Evolutionary conservation across 306 rosid genomes (phyloP).

Genomic region (Sicyos edulis): DNA sequence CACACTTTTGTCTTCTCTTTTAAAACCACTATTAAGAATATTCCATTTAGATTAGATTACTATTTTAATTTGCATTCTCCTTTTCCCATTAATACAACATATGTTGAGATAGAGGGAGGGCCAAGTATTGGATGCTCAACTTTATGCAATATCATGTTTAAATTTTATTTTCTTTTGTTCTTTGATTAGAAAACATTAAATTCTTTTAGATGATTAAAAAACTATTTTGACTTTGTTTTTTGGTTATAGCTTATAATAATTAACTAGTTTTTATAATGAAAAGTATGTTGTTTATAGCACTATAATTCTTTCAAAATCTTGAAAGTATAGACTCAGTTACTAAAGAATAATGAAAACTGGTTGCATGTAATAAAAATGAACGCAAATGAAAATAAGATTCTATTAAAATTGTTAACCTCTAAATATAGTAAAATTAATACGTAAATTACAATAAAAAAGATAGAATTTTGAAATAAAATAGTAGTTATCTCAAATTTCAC

Average conservation of each 20-base stretch:
- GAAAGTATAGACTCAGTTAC: too few relatives aligned
- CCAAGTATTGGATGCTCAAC: slow-evolving; percentile 9
- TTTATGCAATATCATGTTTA: background rate
- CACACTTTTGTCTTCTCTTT: slow-evolving; percentile 10
- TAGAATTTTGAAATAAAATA: too few relatives aligned
- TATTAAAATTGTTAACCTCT: too few relatives aligned
- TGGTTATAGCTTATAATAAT: background rate
- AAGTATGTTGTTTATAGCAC: background rate
- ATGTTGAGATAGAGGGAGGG: background rate
- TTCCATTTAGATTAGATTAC: slow-evolving; percentile 17
- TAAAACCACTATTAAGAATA: slow-evolving; percentile 15
- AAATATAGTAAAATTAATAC: too few relatives aligned
- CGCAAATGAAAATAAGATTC: too few relatives aligned
- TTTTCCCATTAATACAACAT: background rate
- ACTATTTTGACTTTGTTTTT: background rate
- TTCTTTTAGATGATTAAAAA: background rate
- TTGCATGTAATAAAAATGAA: too few relatives aligned
- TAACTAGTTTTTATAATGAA: background rate
- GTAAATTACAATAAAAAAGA: too few relatives aligned
- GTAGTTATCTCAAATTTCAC: too few relatives aligned
- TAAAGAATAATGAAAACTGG: too few relatives aligned
- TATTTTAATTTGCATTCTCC: slow-evolving; percentile 8
- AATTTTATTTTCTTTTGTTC: background rate
- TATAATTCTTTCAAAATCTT: too few relatives aligned
- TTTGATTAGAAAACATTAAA: background rate